These are phyloP conservation scores for Lathyrus aphaca DNA, from an alignment of 306 rosid species.

Conservation along the genomic window DNA sequence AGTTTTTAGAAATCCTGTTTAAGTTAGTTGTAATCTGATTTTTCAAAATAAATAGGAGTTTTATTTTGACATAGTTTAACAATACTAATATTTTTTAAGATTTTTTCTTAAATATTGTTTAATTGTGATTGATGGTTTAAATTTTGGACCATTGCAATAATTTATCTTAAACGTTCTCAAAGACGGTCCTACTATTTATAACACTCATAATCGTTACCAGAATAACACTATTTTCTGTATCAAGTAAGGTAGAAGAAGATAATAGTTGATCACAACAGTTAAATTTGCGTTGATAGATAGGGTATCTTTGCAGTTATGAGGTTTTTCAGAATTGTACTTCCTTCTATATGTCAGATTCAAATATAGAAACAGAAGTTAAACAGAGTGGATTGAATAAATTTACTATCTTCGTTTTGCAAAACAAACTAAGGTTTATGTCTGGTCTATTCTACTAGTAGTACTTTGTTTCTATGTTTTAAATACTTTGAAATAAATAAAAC, in stretches of 20 bases:
- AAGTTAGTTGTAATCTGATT: no score
- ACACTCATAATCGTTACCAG: no score
- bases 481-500: not conserved
- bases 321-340: conserved; percentile 47
- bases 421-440: conserved; percentile 32
- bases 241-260: conserved; percentile 50
- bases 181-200: no score
- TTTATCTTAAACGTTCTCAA: no score
- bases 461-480: conserved; percentile 14
- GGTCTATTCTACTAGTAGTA: conserved; percentile 41
- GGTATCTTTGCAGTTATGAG: conserved; percentile 54
- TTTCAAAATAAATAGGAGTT: no score
- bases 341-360: conserved; percentile 47
- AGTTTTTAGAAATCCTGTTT: no score
- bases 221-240: not conserved
- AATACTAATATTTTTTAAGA: no score
- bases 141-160: no score
- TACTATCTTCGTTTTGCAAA: not conserved
- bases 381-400: conserved; percentile 34
- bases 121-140: no score
- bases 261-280: conserved; percentile 56
- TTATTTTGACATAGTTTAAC: no score
- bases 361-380: conserved; percentile 44
- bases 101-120: no score
- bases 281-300: conserved; percentile 46